phyloP scores from a whole-genome alignment of 116 monocot genomes.

The Phalaenopsis hybrid region DNA sequence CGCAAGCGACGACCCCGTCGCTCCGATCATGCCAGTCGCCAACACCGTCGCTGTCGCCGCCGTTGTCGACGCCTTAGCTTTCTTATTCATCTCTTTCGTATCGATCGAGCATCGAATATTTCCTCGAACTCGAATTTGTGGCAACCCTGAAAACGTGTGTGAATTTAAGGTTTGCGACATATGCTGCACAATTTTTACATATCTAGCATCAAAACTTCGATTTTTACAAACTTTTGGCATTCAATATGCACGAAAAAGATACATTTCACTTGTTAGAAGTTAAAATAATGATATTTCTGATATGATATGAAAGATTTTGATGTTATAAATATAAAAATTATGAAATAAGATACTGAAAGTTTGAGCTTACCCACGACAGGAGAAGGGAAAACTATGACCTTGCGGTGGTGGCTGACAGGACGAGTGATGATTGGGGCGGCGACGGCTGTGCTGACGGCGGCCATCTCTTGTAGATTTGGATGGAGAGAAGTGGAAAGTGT shows the following conservation, averaged over 20 bases:
- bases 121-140: constrained; percentile 32
- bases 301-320: not conserved
- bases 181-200: too few relatives aligned
- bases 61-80: constrained; percentile 14
- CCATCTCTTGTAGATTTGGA: constrained; percentile 18
- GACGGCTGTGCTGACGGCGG: constrained; percentile 18
- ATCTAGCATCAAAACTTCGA: too few relatives aligned
- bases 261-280: too few relatives aligned
- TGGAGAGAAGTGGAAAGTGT: not conserved
- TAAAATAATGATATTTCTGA: too few relatives aligned
- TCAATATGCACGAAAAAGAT: too few relatives aligned
- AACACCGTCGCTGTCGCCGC: constrained; percentile 21
- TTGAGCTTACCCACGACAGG: constrained; percentile 23
- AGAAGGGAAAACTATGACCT: constrained; percentile 11
- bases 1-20: constrained; percentile 59
- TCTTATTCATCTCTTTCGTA: not conserved
- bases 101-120: constrained; percentile 43
- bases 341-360: not conserved
- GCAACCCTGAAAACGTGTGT: constrained; percentile 43
- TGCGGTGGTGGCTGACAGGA: constrained; percentile 3
- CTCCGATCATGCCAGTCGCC: constrained; percentile 17
- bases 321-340: too few relatives aligned
- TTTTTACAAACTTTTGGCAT: too few relatives aligned
- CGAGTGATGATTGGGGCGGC: constrained; percentile 19
- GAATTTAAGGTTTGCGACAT: too few relatives aligned